Evolutionary conservation across 2,329 filamentous ascomycete species (phyloP), one percentile per base, ranked within the genome.

Genomic region (Penicillium occitanis): DNA sequence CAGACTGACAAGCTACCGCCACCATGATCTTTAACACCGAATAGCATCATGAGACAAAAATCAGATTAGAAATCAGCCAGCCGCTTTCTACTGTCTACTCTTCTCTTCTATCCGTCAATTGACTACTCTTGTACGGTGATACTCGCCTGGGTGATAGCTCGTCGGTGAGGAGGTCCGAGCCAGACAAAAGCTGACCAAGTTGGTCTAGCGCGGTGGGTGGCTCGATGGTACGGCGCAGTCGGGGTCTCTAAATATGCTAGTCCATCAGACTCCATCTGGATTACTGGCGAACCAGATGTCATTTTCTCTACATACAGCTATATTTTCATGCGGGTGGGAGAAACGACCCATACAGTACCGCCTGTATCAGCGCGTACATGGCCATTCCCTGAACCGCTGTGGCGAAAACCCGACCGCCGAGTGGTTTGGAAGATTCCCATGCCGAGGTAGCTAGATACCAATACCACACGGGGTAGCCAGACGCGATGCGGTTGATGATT

Each of bases 381-480:
- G 93, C 82, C 83, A 94, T 91, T 71, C 88, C 91, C 61, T 86
- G 80, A 53, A 91, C 83, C 17, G 88, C 75, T 60, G 74, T 69
- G 57, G 71, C 46, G 62, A 72, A 71, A 28, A 62, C 57, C 25
- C 70, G 71, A 35, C 64, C 71, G 63, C 64, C 25, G 35, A 44
- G 48, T 25, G 63, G 40, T 66, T 40, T 65, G 64, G 46, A 60
- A n/a, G 64, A 61, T 58, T 68, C 68, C 53, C 78, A 66, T 17
- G 73, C 70, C 42, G 68, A 68, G 19, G 78, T 79, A 0, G 91
- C 91, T 46, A 96, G 76, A 83, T 90, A 92, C 83, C 91, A 89
- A 75, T 97, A 95, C 92, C 93, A 97, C 19, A 95, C 79, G 1
- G 93, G 91, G 77, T 94, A 97, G 0, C 89, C 94, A 0, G 93